Percentiles rank a stretch among this genome's conserved stretches.
Conservation (phyloP, 2,329 filamentous ascomycete species). For the Magnaporthales sp. region DNA sequence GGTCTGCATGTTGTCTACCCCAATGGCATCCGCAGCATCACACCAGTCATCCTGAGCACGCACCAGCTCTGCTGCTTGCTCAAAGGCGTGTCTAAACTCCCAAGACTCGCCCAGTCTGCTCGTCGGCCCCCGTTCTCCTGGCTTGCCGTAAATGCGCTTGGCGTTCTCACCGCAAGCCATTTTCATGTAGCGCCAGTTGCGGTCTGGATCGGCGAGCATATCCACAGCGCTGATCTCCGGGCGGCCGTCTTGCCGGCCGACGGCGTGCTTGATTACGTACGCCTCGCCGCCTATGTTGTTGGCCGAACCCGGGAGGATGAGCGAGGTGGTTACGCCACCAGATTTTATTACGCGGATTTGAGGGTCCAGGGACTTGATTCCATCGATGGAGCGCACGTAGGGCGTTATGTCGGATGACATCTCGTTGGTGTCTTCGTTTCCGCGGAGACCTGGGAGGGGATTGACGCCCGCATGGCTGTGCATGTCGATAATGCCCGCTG, state of each 20-base stretch:
- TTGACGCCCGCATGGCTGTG: constrained; percentile 58
- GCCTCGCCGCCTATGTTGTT: constrained; percentile 69
- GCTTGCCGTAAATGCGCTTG: constrained; percentile 50
- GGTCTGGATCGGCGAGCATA: constrained; percentile 57
- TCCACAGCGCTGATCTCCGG: constrained; percentile 54
- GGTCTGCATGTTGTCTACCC: constrained; percentile 38
- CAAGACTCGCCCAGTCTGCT: constrained; percentile 62
- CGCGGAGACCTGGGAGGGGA: constrained; percentile 43
- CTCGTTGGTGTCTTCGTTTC: constrained; percentile 55
- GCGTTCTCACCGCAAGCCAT: constrained; percentile 69
- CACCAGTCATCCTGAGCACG: constrained; percentile 63
- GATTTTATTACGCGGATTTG: constrained; percentile 64
- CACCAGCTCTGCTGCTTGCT: constrained; percentile 48
- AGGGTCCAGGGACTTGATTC: constrained; percentile 52
- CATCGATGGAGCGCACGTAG: constrained; percentile 59
- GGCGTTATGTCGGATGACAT: constrained; percentile 56
- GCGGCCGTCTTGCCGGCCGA: constrained; percentile 50
- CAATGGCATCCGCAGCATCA: constrained; percentile 39
- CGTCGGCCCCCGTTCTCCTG: constrained; percentile 43
- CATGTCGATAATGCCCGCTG: constrained; percentile 63
- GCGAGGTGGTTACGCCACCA: constrained; percentile 61
- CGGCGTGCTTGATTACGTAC: constrained; percentile 59
- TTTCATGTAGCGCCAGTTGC: constrained; percentile 63
- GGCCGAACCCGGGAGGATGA: constrained; percentile 59
- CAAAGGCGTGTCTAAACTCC: constrained; percentile 59